phyloP scores from a whole-genome alignment of 2,329 filamentous ascomycete genomes.

The Aspergillus quadrilineatus region DNA sequence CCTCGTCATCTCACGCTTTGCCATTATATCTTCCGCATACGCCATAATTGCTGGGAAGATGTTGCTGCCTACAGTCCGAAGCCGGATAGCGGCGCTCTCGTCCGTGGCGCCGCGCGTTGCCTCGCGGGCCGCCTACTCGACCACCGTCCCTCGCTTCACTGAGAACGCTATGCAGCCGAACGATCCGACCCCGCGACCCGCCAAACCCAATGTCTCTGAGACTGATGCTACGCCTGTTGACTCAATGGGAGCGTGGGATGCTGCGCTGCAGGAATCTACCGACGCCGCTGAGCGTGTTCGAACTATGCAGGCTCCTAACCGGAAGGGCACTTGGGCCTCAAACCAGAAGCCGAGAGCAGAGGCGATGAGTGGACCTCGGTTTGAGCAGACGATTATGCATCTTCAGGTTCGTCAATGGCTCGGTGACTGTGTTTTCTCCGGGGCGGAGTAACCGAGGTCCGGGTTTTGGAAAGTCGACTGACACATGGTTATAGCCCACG shows the following conservation, averaged over 20 bases:
- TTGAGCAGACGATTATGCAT: constrained; percentile 94
- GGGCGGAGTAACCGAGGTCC: neutral
- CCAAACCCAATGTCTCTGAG: constrained; percentile 57
- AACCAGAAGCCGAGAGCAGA: constrained; percentile 77
- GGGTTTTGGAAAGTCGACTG: neutral
- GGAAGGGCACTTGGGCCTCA: constrained; percentile 74
- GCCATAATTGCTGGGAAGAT: constrained; percentile 21
- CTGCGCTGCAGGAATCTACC: constrained; percentile 55
- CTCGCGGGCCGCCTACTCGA: constrained; percentile 44
- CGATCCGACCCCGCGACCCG: constrained; percentile 53
- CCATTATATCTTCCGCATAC: constrained; percentile 17
- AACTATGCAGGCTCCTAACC: constrained; percentile 81
- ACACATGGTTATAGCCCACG: constrained; percentile 63
- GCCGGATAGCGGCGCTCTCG: constrained; percentile 48
- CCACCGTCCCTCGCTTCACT: constrained; percentile 39
- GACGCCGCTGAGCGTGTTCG: constrained; percentile 57
- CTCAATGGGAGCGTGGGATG: constrained; percentile 51
- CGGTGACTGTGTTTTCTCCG: neutral
- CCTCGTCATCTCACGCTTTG: constrained; percentile 22
- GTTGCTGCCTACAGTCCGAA: constrained; percentile 41
- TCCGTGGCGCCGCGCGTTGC: constrained; percentile 35
- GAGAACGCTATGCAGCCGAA: constrained; percentile 53
- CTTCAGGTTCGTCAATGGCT: constrained; percentile 67
- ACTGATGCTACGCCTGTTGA: constrained; percentile 59
- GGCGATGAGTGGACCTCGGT: constrained; percentile 91